A percentile compares a stretch with the other conserved stretches of the same genome.
Evolutionary conservation across 352 stramenopile genomes (phyloP).

Genomic region (Globisporangium mamillatum): DNA sequence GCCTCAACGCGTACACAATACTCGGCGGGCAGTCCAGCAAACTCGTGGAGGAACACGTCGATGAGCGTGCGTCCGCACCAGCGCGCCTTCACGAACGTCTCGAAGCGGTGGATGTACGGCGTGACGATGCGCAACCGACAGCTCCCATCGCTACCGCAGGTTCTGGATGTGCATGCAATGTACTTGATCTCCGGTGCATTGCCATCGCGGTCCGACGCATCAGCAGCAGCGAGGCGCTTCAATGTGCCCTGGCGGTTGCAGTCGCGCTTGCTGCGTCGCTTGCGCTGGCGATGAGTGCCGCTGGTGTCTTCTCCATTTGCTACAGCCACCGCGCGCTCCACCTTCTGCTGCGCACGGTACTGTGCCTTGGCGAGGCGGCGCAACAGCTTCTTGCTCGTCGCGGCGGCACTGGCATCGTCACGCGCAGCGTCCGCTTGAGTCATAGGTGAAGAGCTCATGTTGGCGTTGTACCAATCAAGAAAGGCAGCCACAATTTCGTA

Average conservation of each 20-base stretch:
- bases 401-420: neutral
- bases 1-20: slow-evolving; percentile 37
- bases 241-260: slow-evolving; percentile 14
- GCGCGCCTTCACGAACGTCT: slow-evolving; percentile 87
- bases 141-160: slow-evolving; percentile 18
- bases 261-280: slow-evolving; percentile 41
- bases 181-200: slow-evolving; percentile 27
- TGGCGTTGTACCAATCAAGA: neutral
- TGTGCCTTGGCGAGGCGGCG: slow-evolving; percentile 42
- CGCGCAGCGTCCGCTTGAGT: neutral
- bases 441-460: neutral
- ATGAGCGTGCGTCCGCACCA: slow-evolving; percentile 83
- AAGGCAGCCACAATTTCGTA: neutral
- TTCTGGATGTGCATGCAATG: slow-evolving; percentile 23
- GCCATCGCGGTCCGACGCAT: neutral
- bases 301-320: slow-evolving; percentile 2
- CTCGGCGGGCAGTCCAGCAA: slow-evolving; percentile 35
- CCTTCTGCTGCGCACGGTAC: slow-evolving; percentile 40
- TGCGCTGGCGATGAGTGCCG: slow-evolving; percentile 23
- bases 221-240: slow-evolving; percentile 1
- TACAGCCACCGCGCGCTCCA: slow-evolving; percentile 14
- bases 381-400: slow-evolving; percentile 46
- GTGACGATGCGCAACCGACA: slow-evolving; percentile 44
- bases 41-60: slow-evolving; percentile 80
- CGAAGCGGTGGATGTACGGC: slow-evolving; percentile 92